Percentiles rank a stretch among this genome's conserved stretches.
These are phyloP conservation scores for Cladosporium sp. DNA, from an alignment of 2,329 filamentous ascomycete species.

Conservation along the genomic window DNA sequence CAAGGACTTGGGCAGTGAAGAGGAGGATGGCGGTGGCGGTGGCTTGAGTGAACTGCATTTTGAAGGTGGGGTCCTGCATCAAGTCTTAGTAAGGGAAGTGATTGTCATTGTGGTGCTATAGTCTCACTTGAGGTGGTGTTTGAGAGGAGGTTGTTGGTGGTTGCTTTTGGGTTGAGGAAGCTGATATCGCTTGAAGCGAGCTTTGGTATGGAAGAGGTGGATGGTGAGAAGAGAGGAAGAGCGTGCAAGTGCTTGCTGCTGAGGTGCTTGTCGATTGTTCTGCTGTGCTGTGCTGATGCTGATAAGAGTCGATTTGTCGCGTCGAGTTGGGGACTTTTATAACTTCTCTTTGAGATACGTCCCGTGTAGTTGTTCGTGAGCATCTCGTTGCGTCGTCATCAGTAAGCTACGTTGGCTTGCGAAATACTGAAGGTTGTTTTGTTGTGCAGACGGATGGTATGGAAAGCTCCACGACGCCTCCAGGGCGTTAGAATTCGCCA, in stretches of 20 bases:
- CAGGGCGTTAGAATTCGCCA: too few species aligned
- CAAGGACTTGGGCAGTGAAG: constrained; percentile 13
- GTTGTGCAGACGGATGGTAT: not conserved
- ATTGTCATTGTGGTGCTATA: not conserved
- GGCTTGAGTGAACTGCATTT: constrained; percentile 18
- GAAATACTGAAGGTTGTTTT: not conserved
- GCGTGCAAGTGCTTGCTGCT: constrained; percentile 2
- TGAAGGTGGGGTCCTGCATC: not conserved
- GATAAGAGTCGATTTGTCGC: not conserved
- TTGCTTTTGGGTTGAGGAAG: not conserved
- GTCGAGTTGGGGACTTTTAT: not conserved
- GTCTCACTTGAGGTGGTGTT: too few species aligned
- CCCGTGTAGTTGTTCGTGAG: not conserved
- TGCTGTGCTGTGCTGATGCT: not conserved
- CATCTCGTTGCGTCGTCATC: not conserved
- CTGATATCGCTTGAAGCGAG: not conserved
- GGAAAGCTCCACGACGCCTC: not conserved
- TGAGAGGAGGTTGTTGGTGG: not conserved
- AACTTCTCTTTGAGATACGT: not conserved
- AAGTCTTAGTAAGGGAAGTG: not conserved
- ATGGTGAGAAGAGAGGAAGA: not conserved
- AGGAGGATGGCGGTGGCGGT: constrained; percentile 16
- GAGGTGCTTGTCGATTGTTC: not conserved
- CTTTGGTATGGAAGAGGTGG: not conserved
- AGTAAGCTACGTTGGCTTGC: not conserved